Percentiles rank a stretch among this genome's conserved stretches.
These are phyloP conservation scores for Colletotrichum agaves DNA, from an alignment of 2,329 filamentous ascomycete species.

Conservation along the genomic window DNA sequence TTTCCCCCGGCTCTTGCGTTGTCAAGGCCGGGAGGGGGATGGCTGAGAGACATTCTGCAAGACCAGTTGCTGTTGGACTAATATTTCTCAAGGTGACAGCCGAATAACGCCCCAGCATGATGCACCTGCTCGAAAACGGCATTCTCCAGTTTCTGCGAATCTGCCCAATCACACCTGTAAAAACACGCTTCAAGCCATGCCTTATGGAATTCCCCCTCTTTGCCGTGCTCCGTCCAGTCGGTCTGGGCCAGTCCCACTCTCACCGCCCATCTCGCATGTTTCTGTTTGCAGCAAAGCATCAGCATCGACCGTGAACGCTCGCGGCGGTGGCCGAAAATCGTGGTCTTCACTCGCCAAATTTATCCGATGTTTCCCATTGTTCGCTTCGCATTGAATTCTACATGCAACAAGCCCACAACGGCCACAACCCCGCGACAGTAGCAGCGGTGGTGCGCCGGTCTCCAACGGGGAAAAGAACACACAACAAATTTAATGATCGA, in stretches of 20 bases:
- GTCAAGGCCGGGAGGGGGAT: neutral
- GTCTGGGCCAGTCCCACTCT: neutral
- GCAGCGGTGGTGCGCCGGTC: too few relatives aligned
- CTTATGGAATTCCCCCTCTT: neutral
- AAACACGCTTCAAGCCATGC: constrained; percentile 1
- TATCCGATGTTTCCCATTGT: neutral
- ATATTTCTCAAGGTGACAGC: constrained; percentile 4
- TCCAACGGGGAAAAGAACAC: too few relatives aligned
- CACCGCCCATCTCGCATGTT: constrained; percentile 9
- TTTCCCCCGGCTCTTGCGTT: neutral
- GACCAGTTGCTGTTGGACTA: neutral
- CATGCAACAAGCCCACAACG: neutral
- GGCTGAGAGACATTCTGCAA: neutral
- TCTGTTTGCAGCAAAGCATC: neutral
- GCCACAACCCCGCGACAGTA: constrained; percentile 3
- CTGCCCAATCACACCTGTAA: neutral
- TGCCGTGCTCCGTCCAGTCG: neutral
- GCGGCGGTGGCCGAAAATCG: neutral
- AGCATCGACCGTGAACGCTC: neutral
- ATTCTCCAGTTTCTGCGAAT: too few relatives aligned
- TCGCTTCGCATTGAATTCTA: constrained; percentile 8
- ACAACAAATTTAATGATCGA: constrained; percentile 5
- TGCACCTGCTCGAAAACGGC: constrained; percentile 16
- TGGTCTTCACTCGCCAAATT: neutral
- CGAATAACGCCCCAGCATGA: constrained; percentile 20